phyloP scores from a whole-genome alignment of 1,139 yeast genomes.

The Hemisphaericaspora lyxosophila region DNA sequence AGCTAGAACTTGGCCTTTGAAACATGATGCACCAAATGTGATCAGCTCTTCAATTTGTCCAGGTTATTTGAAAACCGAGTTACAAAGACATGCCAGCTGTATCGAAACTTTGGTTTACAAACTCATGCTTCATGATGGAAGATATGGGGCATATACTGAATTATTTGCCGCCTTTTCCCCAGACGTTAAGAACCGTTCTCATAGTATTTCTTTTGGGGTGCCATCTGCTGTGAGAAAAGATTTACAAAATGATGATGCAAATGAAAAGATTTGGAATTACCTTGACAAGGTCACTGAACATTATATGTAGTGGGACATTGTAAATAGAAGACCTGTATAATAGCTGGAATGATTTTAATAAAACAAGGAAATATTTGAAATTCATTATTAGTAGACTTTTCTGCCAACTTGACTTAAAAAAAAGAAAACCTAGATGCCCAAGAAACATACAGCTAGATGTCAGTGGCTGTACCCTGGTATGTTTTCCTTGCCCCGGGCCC shows the following conservation, averaged over 20 bases:
- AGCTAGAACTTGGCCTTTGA: slow-evolving; percentile 41
- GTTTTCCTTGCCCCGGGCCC: too few relatives aligned
- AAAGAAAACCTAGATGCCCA: too few relatives aligned
- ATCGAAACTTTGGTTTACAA: slow-evolving; percentile 7
- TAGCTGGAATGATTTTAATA: too few relatives aligned
- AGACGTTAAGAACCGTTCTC: slow-evolving; percentile 14
- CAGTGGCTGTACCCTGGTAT: too few relatives aligned
- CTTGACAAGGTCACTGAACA: slow-evolving; percentile 11
- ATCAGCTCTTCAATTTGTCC: slow-evolving; percentile 45
- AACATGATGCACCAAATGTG: slow-evolving; percentile 36
- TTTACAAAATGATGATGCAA: slow-evolving; percentile 8
- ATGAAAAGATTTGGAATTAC: slow-evolving; percentile 9
- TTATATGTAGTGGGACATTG: slow-evolving; percentile 10
- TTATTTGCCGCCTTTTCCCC: slow-evolving; percentile 23
- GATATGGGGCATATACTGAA: slow-evolving; percentile 24
- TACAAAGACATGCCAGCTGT: slow-evolving; percentile 30
- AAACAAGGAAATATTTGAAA: too few relatives aligned
- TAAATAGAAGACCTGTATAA: too few relatives aligned
- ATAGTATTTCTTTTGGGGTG: slow-evolving; percentile 24
- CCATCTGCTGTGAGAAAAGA: slow-evolving; percentile 19
- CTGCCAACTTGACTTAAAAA: too few relatives aligned
- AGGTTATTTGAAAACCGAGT: slow-evolving; percentile 43
- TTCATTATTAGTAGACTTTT: too few relatives aligned
- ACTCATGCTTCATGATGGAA: slow-evolving; percentile 9
- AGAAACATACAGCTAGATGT: neutral